phyloP scores from a whole-genome alignment of 495 filamentous ascomycete species.

The Astrothelium macrocarpum region DNA sequence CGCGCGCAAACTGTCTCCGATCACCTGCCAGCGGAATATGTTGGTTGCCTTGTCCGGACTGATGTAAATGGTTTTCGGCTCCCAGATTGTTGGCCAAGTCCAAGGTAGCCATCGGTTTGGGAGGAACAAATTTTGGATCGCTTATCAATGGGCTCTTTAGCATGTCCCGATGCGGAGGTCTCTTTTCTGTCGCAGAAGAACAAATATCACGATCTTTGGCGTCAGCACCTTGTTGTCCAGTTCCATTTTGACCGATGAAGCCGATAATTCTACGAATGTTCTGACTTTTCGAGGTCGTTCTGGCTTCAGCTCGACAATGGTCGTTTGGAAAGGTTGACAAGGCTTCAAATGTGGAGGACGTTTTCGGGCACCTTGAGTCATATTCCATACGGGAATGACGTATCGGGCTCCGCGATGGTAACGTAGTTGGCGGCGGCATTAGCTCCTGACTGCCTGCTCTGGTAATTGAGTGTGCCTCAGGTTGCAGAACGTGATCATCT shows the following conservation, averaged over 20 bases:
- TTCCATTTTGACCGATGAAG: too few relatives aligned
- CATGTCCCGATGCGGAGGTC: too few relatives aligned
- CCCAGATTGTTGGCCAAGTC: background rate
- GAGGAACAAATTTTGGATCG: background rate
- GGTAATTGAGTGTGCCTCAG: background rate
- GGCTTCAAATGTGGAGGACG: background rate
- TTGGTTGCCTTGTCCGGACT: background rate
- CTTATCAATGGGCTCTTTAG: background rate
- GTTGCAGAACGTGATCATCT: background rate
- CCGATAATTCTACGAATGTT: too few relatives aligned
- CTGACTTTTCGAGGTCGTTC: too few relatives aligned
- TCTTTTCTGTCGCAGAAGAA: too few relatives aligned
- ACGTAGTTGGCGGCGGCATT: conserved; percentile 26
- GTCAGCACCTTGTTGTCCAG: too few relatives aligned
- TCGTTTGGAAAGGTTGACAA: too few relatives aligned
- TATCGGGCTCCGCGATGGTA: background rate
- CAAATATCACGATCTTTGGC: too few relatives aligned
- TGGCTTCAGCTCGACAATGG: too few relatives aligned
- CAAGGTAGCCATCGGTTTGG: background rate
- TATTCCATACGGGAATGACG: background rate
- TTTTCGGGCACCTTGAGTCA: background rate
- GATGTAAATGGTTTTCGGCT: background rate
- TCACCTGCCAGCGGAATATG: background rate
- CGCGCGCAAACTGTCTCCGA: background rate
- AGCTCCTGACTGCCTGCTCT: conserved; percentile 19